phyloP scores from a whole-genome alignment of 768 basidiomycete species.

The Paxillus rubicundulus region DNA sequence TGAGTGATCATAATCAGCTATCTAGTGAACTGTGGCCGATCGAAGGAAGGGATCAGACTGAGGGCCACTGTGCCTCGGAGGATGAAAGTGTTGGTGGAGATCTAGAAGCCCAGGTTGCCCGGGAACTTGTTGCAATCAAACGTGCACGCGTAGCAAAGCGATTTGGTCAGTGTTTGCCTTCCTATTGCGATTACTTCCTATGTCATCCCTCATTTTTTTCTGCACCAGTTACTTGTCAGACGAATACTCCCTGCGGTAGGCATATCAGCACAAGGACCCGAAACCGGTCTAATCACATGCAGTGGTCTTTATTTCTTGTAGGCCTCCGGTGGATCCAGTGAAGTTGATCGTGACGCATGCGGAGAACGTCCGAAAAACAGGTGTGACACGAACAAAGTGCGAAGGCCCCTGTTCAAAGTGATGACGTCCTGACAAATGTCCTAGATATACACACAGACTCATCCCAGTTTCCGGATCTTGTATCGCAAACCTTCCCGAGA shows the following conservation, averaged over 20 bases:
- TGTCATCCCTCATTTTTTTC: background rate
- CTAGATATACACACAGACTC: slow-evolving; percentile 67
- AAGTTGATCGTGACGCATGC: slow-evolving; percentile 63
- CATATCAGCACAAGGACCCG: background rate
- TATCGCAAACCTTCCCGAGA: slow-evolving; percentile 66
- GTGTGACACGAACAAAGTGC: slow-evolving; percentile 64
- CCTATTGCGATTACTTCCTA: background rate
- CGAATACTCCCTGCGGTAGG: slow-evolving; percentile 75
- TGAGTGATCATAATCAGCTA: slow-evolving; percentile 44
- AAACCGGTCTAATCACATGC: background rate
- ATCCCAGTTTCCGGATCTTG: slow-evolving; percentile 69
- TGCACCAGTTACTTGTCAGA: slow-evolving; percentile 65
- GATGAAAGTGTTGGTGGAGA: slow-evolving; percentile 43
- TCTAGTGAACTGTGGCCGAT: slow-evolving; percentile 70
- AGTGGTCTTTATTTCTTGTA: slow-evolving; percentile 84
- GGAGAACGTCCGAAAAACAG: slow-evolving; percentile 57
- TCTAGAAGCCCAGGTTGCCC: slow-evolving; percentile 69
- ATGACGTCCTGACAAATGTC: slow-evolving; percentile 3
- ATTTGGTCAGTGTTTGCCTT: slow-evolving; percentile 50
- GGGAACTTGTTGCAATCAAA: slow-evolving; percentile 70
- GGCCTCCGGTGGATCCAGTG: slow-evolving; percentile 74
- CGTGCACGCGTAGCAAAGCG: slow-evolving; percentile 57
- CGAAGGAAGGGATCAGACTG: slow-evolving; percentile 24
- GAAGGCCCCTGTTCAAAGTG: background rate
- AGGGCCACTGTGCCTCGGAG: slow-evolving; percentile 30